Conservation (phyloP, 2,329 filamentous ascomycete species). For the Ophiostoma novo-ulmi region DNA sequence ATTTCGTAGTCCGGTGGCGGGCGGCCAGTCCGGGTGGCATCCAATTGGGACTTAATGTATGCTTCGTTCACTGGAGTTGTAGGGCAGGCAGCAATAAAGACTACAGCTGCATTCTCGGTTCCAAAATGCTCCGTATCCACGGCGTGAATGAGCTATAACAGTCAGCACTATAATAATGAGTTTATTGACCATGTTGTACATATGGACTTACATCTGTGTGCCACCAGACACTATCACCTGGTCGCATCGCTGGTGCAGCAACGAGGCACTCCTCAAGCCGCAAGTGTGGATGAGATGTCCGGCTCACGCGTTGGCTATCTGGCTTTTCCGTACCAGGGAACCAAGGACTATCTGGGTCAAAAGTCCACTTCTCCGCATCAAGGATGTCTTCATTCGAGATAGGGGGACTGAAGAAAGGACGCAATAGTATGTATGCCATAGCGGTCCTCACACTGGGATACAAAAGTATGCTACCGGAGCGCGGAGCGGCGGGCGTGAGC, state of each 20-base stretch:
- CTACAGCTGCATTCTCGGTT: neutral
- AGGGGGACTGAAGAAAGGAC: neutral
- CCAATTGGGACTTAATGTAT: neutral
- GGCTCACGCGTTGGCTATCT: no score
- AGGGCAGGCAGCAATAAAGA: neutral
- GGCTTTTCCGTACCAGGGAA: no score
- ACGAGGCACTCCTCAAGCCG: neutral
- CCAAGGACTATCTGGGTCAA: no score
- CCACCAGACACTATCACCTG: neutral
- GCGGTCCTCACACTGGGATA: neutral
- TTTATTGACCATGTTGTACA: neutral
- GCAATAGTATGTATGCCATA: neutral
- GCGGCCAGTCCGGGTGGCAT: neutral
- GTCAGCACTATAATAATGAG: neutral
- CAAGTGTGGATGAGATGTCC: no score
- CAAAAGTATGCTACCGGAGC: neutral
- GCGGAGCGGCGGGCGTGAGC: neutral
- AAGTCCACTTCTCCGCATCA: no score
- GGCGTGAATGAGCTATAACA: neutral
- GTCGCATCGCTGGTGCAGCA: neutral
- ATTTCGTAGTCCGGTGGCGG: neutral
- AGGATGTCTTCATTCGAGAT: no score
- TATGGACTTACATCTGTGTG: neutral
- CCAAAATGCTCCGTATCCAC: neutral
- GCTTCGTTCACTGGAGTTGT: neutral